phyloP scores from a whole-genome alignment of 2,329 filamentous ascomycete species.

The Cordyceps fumosorosea region DNA sequence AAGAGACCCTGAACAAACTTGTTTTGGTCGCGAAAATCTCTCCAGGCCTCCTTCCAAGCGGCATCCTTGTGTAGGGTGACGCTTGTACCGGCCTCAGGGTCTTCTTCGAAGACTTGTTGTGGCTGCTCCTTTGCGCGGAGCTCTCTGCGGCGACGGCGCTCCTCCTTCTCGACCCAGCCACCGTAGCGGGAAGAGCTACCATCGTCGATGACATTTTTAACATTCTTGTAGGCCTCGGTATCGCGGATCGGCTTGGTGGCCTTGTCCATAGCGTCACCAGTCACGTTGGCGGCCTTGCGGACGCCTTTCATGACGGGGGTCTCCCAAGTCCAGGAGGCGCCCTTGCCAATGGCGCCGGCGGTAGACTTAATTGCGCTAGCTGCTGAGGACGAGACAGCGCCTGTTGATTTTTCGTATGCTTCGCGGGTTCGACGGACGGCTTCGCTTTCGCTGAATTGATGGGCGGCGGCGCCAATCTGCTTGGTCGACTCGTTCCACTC shows the following conservation, averaged over 20 bases:
- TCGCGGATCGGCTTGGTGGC: constrained; percentile 90
- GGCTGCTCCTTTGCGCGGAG: constrained; percentile 57
- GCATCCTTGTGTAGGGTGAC: constrained; percentile 95
- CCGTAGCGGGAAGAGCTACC: constrained; percentile 94
- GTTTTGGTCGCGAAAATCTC: constrained; percentile 85
- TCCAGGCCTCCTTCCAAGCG: constrained; percentile 98
- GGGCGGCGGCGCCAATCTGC: constrained; percentile 78
- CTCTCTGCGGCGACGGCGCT: constrained; percentile 75
- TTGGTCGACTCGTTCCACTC: constrained; percentile 99
- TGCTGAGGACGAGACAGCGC: constrained; percentile 72
- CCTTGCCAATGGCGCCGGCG: constrained; percentile 79
- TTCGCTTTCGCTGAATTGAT: constrained; percentile 90
- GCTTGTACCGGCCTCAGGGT: constrained; percentile 91
- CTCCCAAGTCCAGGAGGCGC: constrained; percentile 96
- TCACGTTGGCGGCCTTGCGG: constrained; percentile 76
- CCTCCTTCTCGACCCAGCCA: constrained; percentile 95
- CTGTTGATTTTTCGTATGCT: constrained; percentile 81
- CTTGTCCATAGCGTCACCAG: constrained; percentile 83
- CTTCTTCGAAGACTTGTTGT: constrained; percentile 64
- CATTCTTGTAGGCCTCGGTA: constrained; percentile 88
- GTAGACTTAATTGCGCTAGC: constrained; percentile 78
- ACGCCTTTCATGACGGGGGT: constrained; percentile 88
- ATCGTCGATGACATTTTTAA: constrained; percentile 95
- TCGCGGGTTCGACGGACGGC: constrained; percentile 78
- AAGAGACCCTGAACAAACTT: constrained; percentile 85